Base-by-base conservation (phyloP, 345 rosid species). In the Eutrema japonicum region DNA sequence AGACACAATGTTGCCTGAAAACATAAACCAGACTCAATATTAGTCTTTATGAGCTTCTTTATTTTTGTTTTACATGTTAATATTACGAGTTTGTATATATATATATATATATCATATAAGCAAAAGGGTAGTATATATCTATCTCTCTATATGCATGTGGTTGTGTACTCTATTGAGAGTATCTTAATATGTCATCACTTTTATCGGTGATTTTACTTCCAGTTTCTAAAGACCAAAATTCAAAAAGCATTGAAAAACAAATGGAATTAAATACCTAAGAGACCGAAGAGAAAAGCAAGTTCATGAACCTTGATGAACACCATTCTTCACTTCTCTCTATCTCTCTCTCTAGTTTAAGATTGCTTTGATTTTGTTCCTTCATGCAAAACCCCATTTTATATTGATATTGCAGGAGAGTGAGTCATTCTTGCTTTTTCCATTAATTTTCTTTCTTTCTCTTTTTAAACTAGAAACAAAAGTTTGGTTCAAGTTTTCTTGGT, bases 1-100 rank as follows among this genome's bases (percentile, higher is more conserved):
- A 10, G 92, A 84, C 10, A 86, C 76, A 35, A 90, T 87, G 79
- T 90, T 90, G 64, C 98, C 96, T 88, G 74, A 22, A 68, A 41
- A 74, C 27, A 64, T 46, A 2, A 46, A 29, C 16, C 11, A 12
- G 7, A 38, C 10, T 61, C 12, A 45, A 8, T n/a, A 49, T 66
- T 63, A 13, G 47, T 46, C 3, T 14, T 14, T 38, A 37, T 6
- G 36, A 70, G 14, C 7, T 29, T 41, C 3, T 67, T 29, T 26
- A 4, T 43, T 10, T 29, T 32, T 5, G 18, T 14, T 41, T 30
- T 12, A 12, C 0, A 32, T 13, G 26, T 36, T 36, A 32, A 32
- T 32, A 2, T 13, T 56, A 40, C 12, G 10, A 60, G 18, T 59
- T 37, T 16, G 63, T 47, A 18, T 10, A 5, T 2, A 11, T 32